Evolutionary conservation across 2,329 filamentous ascomycete genomes (phyloP), one percentile per base, ranked within the genome.

Genomic region (Aureobasidium melanogenum): DNA sequence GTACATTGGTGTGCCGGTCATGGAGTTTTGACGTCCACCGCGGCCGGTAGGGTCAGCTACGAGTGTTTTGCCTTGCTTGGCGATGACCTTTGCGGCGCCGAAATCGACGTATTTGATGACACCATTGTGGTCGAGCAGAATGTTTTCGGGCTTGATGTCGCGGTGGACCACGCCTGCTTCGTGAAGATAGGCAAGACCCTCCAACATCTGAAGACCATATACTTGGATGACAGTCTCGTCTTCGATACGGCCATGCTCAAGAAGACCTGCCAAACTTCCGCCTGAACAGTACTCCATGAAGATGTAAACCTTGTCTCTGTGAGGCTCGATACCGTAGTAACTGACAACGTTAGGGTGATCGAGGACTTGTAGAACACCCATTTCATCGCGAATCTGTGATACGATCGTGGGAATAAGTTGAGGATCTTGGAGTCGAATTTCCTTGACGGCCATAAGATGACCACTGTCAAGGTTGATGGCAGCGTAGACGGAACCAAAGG

Each of bases 241-340:
- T 77, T 97, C 94, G 65, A 99, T 97, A 43, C 94, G 88, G 14
- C 94, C 94, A 70, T 99, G 93, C 73, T 99, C 94, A 44, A 99
- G 80, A 57, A 99, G 78, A 55, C 84, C 88, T 44, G 94, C 92
- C 52, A 99, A 80, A 17, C 93, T 97, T 22, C 94, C 94, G 56
- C 94, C 93, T 5, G 91, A 95, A 74, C 94, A 99, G 75, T 96
- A 97, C 74, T 99, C 94, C 94, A 99, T 99, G 73, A 99, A 99
- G 67, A 99, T 97, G 75, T 97, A 99, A n/a, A 99, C 94, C 71
- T 96, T 94, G 79, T 99, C 94, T 65, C 94, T 85, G 75, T 99
- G 94, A 2, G 97, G 94, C 74, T 99, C 94, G 69, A 99, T 97
- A 62, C 94, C 94, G 71, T 94, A 94, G 75, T 99, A 99, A 10